Percentiles rank a stretch among this genome's conserved stretches.
These are phyloP conservation scores for Stagonosporopsis vannaccii DNA, from an alignment of 2,329 filamentous ascomycete genomes.

Conservation along the genomic window DNA sequence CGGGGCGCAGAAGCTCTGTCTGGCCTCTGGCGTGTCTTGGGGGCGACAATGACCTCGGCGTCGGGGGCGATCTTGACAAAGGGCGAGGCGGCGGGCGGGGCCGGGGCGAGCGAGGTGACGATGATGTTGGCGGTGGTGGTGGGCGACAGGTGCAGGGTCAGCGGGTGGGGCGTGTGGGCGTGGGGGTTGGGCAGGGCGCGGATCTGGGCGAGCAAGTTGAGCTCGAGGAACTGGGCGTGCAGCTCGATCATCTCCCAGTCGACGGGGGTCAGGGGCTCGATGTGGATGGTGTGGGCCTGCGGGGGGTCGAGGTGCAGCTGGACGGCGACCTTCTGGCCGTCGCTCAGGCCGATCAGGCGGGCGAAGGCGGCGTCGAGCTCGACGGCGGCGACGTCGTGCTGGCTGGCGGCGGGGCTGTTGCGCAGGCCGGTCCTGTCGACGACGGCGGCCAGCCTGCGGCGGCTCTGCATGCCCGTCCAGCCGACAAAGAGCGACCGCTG, in stretches of 20 bases:
- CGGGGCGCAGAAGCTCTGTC: constrained; percentile 65
- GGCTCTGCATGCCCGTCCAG: constrained; percentile 98
- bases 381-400: constrained; percentile 78
- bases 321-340: constrained; percentile 78
- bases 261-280: constrained; percentile 91
- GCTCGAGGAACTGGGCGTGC: constrained; percentile 92
- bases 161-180: constrained; percentile 70
- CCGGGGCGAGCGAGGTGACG: constrained; percentile 81
- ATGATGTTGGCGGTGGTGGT: constrained; percentile 94
- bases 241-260: constrained; percentile 99
- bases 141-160: constrained; percentile 92
- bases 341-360: constrained; percentile 74
- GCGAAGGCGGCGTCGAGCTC: constrained; percentile 90
- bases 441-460: constrained; percentile 76
- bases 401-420: constrained; percentile 64
- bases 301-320: constrained; percentile 87
- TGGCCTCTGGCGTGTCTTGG: constrained; percentile 80
- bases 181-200: constrained; percentile 88
- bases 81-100: constrained; percentile 69
- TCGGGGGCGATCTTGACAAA: constrained; percentile 95
- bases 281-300: constrained; percentile 91
- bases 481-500: constrained; percentile 83
- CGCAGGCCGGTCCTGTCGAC: constrained; percentile 77
- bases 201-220: constrained; percentile 92
- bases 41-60: constrained; percentile 95